Evolutionary conservation across 2,329 filamentous ascomycete species (phyloP), one percentile per base, ranked within the genome.

Genomic region (Verticillium nonalfalfae): DNA sequence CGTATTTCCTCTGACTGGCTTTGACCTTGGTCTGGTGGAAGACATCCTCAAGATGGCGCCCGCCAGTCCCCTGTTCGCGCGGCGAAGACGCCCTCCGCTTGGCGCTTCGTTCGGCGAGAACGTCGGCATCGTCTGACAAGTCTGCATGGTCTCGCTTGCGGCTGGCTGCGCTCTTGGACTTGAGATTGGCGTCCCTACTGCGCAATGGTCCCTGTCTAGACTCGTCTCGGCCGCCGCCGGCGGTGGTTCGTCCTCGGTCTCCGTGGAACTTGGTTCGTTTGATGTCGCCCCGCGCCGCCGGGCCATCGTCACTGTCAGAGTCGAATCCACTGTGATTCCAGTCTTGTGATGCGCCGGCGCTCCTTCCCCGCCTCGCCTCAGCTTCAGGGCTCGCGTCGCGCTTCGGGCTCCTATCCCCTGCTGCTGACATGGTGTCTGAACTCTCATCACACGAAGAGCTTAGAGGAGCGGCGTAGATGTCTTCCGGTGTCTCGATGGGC

Each of bases 211-310:
- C 7, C 18, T n/a, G n/a, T 11, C n/a, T 18, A 21, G 45, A 11
- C 18, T 21, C 45, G n/a, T 50, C n/a, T 21, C 11, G 21, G 45
- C 45, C 11, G n/a, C 45, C 45, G 45, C 45, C 11, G n/a, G n/a
- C 45, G 7, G 15, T n/a, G 45, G 21, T 14, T n/a, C 4, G 18
- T 50, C 6, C n/a, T 50, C 21, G 21, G 45, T 11, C 45, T 21
- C 15, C 45, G n/a, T 21, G 45, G 18, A 79, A 79, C 13, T 36
- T 61, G n/a, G 73, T 76, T 9, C 64, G 65, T 40, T 65, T 69
- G 33, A 80, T 78, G 59, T 70, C 64, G 15, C 67, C 73, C 4
- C 66, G 64, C n/a, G 62, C 61, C n/a, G 62, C 61, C 36, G 61
- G 64, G 33, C 60, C 61, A 26, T 73, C 68, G 36, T 72, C 68